Evolutionary conservation across 495 filamentous ascomycete species (phyloP).

Genomic region (Apodospora peruviana): DNA sequence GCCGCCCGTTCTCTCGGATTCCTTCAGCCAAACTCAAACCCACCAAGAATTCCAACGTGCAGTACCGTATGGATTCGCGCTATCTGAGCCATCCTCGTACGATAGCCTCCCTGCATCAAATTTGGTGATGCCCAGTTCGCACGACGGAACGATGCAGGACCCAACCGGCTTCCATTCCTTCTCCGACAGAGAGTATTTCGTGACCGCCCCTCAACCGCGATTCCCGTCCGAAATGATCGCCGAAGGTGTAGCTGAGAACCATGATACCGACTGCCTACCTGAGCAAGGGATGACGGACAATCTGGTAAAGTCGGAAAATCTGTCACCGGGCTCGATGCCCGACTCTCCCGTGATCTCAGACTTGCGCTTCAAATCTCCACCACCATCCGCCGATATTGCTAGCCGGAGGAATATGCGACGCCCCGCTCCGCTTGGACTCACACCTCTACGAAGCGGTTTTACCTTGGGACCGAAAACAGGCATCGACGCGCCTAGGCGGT

Average conservation of each 20-base stretch:
- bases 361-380: constrained; percentile 39
- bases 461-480: constrained; percentile 33
- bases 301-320: constrained; percentile 13
- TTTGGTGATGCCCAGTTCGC: constrained; percentile 6
- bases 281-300: constrained; percentile 14
- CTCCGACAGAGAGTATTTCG: constrained; percentile 18
- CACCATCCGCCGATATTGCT: constrained; percentile 42
- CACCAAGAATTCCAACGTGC: constrained; percentile 13
- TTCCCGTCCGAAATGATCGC: constrained; percentile 20
- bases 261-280: constrained; percentile 4
- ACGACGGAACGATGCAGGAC: constrained; percentile 9
- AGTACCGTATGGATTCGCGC: constrained; percentile 9
- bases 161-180: constrained; percentile 11
- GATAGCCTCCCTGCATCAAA: constrained; percentile 2
- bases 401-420: constrained; percentile 41
- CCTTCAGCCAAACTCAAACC: constrained; percentile 6
- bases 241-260: constrained; percentile 1
- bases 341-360: constrained; percentile 18
- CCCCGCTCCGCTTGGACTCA: constrained; percentile 33
- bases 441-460: constrained; percentile 27
- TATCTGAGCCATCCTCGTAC: background rate
- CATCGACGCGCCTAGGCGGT: constrained; percentile 29
- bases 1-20: background rate
- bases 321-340: constrained; percentile 25
- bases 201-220: constrained; percentile 8